Conservation (phyloP, 2,329 filamentous ascomycete species). For the Diaporthe sp. region DNA sequence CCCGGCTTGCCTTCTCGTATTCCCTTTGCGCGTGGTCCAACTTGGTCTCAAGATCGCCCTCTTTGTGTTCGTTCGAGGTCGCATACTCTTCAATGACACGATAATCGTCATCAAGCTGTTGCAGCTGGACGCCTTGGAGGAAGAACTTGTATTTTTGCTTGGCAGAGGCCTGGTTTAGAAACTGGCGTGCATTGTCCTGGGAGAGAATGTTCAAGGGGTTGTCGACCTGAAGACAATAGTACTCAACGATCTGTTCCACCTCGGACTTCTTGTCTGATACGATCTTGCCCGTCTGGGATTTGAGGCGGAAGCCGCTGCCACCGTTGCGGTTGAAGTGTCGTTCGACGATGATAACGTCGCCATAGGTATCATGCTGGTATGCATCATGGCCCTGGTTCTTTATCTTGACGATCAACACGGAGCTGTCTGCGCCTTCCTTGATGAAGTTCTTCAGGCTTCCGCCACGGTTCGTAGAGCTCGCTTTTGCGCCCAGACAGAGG, state of each 20-base stretch:
- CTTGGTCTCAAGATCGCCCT: constrained; percentile 72
- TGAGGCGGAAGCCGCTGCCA: constrained; percentile 87
- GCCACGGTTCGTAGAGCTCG: constrained; percentile 91
- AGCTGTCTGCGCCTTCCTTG: constrained; percentile 86
- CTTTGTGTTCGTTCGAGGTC: constrained; percentile 76
- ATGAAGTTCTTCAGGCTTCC: constrained; percentile 89
- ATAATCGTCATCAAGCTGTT: constrained; percentile 93
- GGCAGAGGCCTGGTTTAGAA: constrained; percentile 86
- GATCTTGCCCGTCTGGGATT: constrained; percentile 75
- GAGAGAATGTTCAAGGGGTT: constrained; percentile 97
- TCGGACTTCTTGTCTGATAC: constrained; percentile 88
- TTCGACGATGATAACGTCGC: constrained; percentile 89
- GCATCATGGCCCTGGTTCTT: constrained; percentile 91
- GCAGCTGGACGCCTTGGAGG: constrained; percentile 91
- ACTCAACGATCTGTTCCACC: constrained; percentile 93
- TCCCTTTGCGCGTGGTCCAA: constrained; percentile 70
- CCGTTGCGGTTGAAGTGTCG: constrained; percentile 84
- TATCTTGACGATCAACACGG: constrained; percentile 83
- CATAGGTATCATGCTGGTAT: constrained; percentile 86
- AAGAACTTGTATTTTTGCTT: constrained; percentile 97
- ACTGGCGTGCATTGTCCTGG: constrained; percentile 94
- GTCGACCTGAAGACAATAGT: constrained; percentile 92
- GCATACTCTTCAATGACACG: constrained; percentile 83
- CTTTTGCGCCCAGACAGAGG: constrained; percentile 94
- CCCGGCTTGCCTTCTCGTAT: constrained; percentile 71